Conservation (phyloP, 2,329 filamentous ascomycete genomes). For the Hypoxylon sp. region DNA sequence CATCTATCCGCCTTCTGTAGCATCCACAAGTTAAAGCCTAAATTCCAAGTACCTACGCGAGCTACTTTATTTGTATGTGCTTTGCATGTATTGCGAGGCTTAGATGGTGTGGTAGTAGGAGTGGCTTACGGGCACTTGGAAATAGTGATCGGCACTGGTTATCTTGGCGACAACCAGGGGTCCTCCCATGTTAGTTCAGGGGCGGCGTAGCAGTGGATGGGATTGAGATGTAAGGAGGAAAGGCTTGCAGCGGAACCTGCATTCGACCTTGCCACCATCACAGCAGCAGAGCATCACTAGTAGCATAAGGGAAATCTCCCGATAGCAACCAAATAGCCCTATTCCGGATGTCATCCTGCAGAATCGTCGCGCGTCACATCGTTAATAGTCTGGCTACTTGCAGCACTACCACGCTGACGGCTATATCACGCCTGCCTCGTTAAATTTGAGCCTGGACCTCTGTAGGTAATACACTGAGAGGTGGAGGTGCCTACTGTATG, state of each 20-base stretch:
- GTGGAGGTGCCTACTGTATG: background rate
- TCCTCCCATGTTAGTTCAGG: conserved; percentile 24
- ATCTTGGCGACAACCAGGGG: conserved; percentile 29
- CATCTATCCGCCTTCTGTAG: conserved; percentile 18
- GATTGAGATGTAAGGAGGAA: conserved; percentile 21
- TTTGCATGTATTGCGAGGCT: conserved; percentile 12
- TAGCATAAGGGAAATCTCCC: conserved; percentile 22
- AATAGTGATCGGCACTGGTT: conserved; percentile 36
- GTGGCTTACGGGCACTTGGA: conserved; percentile 27
- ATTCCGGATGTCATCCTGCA: conserved; percentile 23
- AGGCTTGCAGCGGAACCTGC: conserved; percentile 7
- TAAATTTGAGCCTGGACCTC: conserved; percentile 9
- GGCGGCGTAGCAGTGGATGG: conserved; percentile 11
- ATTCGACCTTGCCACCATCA: conserved; percentile 20
- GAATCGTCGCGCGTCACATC: conserved; percentile 19
- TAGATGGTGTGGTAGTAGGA: conserved; percentile 10
- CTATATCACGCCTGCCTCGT: conserved; percentile 9
- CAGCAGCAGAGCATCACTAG: conserved; percentile 5
- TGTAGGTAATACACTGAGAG: background rate
- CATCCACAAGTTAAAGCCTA: conserved; percentile 28
- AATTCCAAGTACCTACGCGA: conserved; percentile 13
- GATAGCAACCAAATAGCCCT: conserved; percentile 25
- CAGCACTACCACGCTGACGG: conserved; percentile 13
- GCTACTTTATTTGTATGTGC: conserved; percentile 11
- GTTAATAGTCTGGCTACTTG: conserved; percentile 13